phyloP scores from a whole-genome alignment of 352 stramenopile genomes.

The Pythium graminicola region DNA sequence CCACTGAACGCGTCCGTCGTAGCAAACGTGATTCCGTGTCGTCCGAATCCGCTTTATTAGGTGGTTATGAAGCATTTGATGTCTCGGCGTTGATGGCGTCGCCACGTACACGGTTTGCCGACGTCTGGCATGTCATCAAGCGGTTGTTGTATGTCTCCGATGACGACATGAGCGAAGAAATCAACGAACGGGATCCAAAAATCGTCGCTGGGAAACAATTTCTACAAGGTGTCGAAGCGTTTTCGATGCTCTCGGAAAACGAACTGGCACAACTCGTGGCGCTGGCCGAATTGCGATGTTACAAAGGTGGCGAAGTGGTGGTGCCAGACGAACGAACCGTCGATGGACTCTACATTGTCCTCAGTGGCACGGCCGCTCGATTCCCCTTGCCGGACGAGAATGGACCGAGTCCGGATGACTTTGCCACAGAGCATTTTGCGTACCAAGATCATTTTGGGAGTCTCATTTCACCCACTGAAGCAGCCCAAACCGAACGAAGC shows the following conservation, averaged over 20 bases:
- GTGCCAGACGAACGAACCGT: conserved; percentile 36
- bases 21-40: conserved; percentile 8
- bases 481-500: conserved; percentile 19
- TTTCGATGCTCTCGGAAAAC: conserved; percentile 49
- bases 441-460: conserved; percentile 60
- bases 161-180: conserved; percentile 44
- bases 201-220: conserved; percentile 50
- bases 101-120: conserved; percentile 19
- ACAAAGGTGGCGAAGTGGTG: conserved; percentile 34
- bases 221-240: conserved; percentile 43
- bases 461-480: conserved; percentile 34
- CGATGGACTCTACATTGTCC: conserved; percentile 52
- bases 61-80: conserved; percentile 16
- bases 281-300: conserved; percentile 38
- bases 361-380: conserved; percentile 32
- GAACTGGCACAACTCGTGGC: conserved; percentile 46
- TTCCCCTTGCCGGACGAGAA: conserved; percentile 11
- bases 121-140: conserved; percentile 31
- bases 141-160: conserved; percentile 41
- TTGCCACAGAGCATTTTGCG: conserved; percentile 26
- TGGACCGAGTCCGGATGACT: conserved; percentile 13
- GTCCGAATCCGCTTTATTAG: conserved; percentile 20
- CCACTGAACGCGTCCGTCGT: neutral
- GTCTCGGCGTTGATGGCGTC: conserved; percentile 17
- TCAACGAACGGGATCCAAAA: conserved; percentile 46